Conservation (phyloP, 352 stramenopile genomes). For the Peronosclerospora sorghi region DNA sequence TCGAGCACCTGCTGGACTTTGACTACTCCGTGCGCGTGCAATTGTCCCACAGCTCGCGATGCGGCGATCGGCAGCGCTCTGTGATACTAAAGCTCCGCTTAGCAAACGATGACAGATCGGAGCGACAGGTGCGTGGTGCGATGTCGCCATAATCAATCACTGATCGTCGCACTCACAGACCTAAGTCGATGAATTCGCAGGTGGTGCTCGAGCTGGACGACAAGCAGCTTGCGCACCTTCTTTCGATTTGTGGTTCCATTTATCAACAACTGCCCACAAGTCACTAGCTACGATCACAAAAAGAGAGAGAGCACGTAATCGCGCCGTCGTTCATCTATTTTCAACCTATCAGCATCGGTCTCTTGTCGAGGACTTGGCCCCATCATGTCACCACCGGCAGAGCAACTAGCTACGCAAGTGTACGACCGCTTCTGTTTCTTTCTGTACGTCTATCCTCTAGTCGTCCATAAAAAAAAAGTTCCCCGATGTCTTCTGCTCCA, state of each 20-base stretch:
- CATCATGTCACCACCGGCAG: not conserved
- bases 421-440: slow-evolving; percentile 1
- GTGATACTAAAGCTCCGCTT: slow-evolving; percentile 52
- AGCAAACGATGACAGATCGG: slow-evolving; percentile 11
- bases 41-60: slow-evolving; percentile 49
- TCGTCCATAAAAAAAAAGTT: slow-evolving; percentile 99
- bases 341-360: slow-evolving; percentile 19
- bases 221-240: slow-evolving; percentile 23
- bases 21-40: slow-evolving; percentile 66
- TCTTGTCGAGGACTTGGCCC: not conserved
- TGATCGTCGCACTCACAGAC: no score
- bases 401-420: not conserved
- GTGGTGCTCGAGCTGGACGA: slow-evolving; percentile 40
- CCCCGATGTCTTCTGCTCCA: slow-evolving; percentile 93
- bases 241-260: slow-evolving; percentile 29
- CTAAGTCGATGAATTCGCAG: no score
- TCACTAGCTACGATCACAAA: slow-evolving; percentile 9
- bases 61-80: slow-evolving; percentile 24
- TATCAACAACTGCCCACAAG: slow-evolving; percentile 18
- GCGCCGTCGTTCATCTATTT: slow-evolving; percentile 20
- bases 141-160: not conserved
- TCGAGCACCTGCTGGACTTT: slow-evolving; percentile 38
- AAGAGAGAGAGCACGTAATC: slow-evolving; percentile 14
- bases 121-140: slow-evolving; percentile 19
- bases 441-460: slow-evolving; percentile 36